Conservation (phyloP, 2,329 filamentous ascomycete species). For the Penicillium sumatraense region DNA sequence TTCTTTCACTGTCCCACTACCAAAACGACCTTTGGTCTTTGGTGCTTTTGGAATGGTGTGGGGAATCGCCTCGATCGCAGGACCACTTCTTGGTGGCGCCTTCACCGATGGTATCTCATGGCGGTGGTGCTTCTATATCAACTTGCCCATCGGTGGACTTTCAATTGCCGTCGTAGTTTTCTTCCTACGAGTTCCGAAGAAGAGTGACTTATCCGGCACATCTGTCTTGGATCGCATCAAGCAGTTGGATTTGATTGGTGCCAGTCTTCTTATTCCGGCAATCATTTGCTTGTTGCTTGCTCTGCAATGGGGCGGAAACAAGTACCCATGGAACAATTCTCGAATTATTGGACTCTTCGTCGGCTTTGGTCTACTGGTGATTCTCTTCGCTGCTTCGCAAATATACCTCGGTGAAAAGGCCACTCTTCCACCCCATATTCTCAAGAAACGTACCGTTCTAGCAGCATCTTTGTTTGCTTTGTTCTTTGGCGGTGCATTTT, state of each 20-base stretch:
- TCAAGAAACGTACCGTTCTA: slow-evolving; percentile 50
- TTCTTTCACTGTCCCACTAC: slow-evolving; percentile 52
- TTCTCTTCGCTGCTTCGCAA: slow-evolving; percentile 50
- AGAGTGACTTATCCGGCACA: slow-evolving; percentile 9
- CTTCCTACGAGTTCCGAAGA: slow-evolving; percentile 49
- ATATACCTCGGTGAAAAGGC: slow-evolving; percentile 56
- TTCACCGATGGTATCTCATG: slow-evolving; percentile 48
- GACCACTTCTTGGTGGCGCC: slow-evolving; percentile 49
- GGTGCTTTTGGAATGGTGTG: slow-evolving; percentile 60
- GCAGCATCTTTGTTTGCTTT: slow-evolving; percentile 34
- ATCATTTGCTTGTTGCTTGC: slow-evolving; percentile 32
- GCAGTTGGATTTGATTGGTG: slow-evolving; percentile 46
- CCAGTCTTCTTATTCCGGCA: slow-evolving; percentile 34
- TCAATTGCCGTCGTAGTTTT: slow-evolving; percentile 54
- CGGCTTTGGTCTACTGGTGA: slow-evolving; percentile 31
- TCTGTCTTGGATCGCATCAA: slow-evolving; percentile 31
- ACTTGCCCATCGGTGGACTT: slow-evolving; percentile 47
- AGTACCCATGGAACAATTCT: slow-evolving; percentile 28
- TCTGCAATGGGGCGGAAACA: slow-evolving; percentile 32
- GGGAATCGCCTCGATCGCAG: slow-evolving; percentile 56
- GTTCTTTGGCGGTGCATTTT: slow-evolving; percentile 17
- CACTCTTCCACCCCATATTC: slow-evolving; percentile 56
- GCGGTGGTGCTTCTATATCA: slow-evolving; percentile 51
- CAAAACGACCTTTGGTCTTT: slow-evolving; percentile 53
- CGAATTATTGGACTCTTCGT: slow-evolving; percentile 31